These are phyloP conservation scores for Endothia cerciana DNA, from an alignment of 2,329 filamentous ascomycete species.

Conservation along the genomic window DNA sequence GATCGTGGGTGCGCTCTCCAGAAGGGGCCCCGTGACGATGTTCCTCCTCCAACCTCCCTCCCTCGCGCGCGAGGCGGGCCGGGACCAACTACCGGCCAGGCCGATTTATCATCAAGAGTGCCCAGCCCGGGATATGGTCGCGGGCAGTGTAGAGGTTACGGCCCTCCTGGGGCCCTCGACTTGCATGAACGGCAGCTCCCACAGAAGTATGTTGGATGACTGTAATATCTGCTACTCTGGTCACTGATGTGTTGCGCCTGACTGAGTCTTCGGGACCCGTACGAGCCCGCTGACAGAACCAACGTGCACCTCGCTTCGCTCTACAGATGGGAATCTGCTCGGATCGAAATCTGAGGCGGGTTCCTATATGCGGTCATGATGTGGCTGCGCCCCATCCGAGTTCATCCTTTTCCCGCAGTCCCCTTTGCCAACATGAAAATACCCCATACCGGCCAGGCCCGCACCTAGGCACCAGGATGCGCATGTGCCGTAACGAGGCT, in stretches of 20 bases:
- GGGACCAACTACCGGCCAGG: background rate
- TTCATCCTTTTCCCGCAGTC: conserved; percentile 13
- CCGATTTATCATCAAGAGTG: too few species aligned
- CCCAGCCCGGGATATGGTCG: too few species aligned
- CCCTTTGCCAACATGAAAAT: conserved; percentile 8
- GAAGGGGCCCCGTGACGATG: background rate
- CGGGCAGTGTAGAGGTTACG: background rate
- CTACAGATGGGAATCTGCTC: conserved; percentile 4
- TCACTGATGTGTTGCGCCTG: background rate
- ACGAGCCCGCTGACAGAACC: background rate
- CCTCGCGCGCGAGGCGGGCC: too few species aligned
- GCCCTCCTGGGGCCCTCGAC: background rate
- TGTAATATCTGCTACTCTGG: background rate
- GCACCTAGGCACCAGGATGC: conserved; percentile 27
- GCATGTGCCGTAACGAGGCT: conserved; percentile 27
- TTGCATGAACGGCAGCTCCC: conserved; percentile 7
- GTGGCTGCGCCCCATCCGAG: conserved; percentile 26
- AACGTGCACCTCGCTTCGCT: background rate
- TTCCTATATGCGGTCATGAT: conserved; percentile 21
- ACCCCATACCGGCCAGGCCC: conserved; percentile 19
- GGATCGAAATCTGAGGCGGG: conserved; percentile 20
- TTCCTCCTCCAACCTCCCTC: too few species aligned
- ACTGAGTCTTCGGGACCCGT: background rate
- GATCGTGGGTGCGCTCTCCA: background rate
- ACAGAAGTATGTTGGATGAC: conserved; percentile 9